Percentiles rank a stretch among this genome's conserved stretches.
Evolutionary conservation across 495 filamentous ascomycete genomes (phyloP).

Genomic region (Tuber microsphaerosporum): DNA sequence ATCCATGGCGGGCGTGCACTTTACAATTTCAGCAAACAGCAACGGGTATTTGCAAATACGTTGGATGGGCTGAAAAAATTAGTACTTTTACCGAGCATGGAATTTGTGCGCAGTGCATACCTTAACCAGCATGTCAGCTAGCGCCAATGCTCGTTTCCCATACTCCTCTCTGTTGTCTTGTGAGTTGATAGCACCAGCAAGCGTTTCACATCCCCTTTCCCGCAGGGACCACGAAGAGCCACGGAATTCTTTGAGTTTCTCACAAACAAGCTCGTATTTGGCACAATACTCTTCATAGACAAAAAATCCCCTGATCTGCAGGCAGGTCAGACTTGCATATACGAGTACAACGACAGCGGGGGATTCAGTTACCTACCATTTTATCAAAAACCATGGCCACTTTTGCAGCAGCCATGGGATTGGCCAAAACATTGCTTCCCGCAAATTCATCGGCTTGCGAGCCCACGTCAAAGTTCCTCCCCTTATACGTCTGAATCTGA

Average conservation of each 20-base stretch:
- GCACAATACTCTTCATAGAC: constrained; percentile 81
- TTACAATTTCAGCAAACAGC: constrained; percentile 73
- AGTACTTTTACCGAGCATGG: not conserved
- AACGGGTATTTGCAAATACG: constrained; percentile 88
- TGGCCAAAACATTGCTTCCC: constrained; percentile 54
- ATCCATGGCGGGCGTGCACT: constrained; percentile 72
- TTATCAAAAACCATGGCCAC: constrained; percentile 72
- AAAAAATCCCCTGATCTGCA: constrained; percentile 70
- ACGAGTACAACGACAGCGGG: not conserved
- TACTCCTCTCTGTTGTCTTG: constrained; percentile 57
- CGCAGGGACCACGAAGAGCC: constrained; percentile 64
- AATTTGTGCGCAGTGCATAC: constrained; percentile 45
- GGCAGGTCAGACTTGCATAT: not conserved
- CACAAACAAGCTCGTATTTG: constrained; percentile 74
- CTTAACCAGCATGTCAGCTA: constrained; percentile 87
- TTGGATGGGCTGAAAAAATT: constrained; percentile 69
- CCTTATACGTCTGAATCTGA: constrained; percentile 45
- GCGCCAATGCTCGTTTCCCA: constrained; percentile 64
- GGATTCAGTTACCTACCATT: constrained; percentile 50
- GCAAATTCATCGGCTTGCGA: constrained; percentile 48
- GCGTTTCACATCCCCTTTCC: constrained; percentile 79
- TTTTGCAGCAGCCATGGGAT: constrained; percentile 62
- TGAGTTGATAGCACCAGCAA: constrained; percentile 68
- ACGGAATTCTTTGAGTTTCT: constrained; percentile 52
- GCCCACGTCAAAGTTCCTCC: constrained; percentile 56